phyloP scores from a whole-genome alignment of 352 stramenopile genomes.

The Globisporangium emineosum region DNA sequence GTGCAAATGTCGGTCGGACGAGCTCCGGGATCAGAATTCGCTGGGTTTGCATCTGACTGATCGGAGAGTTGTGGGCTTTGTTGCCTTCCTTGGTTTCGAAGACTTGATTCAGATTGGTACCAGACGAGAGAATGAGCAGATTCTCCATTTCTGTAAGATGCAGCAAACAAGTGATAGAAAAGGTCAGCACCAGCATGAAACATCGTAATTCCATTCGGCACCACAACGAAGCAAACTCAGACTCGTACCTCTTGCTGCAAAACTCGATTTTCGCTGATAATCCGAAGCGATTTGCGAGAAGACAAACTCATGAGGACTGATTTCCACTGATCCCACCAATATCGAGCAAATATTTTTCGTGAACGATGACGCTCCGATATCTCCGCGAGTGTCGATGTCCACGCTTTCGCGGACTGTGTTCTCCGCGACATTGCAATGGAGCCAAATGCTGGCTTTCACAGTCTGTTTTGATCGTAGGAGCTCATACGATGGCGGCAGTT shows the following conservation, averaged over 20 bases:
- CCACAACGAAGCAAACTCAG: background rate
- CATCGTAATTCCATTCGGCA: background rate
- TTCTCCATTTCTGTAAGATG: conserved; percentile 15
- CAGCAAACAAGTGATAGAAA: background rate
- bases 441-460: conserved; percentile 16
- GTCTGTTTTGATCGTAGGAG: conserved; percentile 1
- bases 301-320: conserved; percentile 4
- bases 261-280: background rate
- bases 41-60: background rate
- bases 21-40: conserved; percentile 14
- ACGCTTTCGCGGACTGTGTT: background rate
- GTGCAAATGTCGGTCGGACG: conserved; percentile 35
- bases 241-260: conserved; percentile 3
- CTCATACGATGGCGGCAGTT: conserved; percentile 9
- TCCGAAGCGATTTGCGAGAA: background rate
- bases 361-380: background rate
- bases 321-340: conserved; percentile 1
- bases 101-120: conserved; percentile 29
- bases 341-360: background rate
- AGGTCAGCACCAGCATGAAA: background rate
- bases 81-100: conserved; percentile 8
- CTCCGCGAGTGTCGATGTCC: background rate
- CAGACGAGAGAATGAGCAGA: conserved; percentile 46
- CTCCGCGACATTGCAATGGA: conserved; percentile 12
- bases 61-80: background rate